Percentiles rank a stretch among this genome's conserved stretches.
phyloP scores from a whole-genome alignment of 257 asterid species.

The Osmanthus fragrans region DNA sequence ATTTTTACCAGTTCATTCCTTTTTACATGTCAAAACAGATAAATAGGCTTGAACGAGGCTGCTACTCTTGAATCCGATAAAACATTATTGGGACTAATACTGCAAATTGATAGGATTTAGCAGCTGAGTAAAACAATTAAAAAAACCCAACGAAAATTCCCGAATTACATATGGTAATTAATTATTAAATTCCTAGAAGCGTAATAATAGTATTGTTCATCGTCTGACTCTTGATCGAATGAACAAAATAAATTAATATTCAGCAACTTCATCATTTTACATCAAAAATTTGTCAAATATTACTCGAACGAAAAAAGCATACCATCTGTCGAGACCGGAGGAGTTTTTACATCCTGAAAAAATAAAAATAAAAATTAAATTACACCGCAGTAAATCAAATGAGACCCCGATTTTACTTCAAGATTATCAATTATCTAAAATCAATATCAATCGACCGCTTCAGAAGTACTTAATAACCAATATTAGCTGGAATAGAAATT shows the following conservation, averaged over 20 bases:
- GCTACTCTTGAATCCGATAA: neutral
- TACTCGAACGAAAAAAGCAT: neutral
- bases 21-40: neutral
- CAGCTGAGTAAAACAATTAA: neutral
- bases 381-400: constrained; percentile 11
- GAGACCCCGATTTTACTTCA: neutral
- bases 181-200: neutral
- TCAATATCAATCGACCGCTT: neutral
- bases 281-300: neutral
- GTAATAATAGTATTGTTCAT: neutral
- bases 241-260: neutral
- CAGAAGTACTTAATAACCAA: neutral
- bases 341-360: constrained; percentile 40
- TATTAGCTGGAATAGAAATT: neutral
- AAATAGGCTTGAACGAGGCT: neutral
- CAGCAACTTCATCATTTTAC: constrained; percentile 1
- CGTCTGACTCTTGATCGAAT: neutral
- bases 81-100: neutral
- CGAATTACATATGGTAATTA: neutral
- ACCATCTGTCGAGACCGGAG: constrained; percentile 42
- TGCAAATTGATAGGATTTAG: neutral
- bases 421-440: neutral
- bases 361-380: constrained; percentile 6
- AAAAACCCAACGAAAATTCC: neutral
- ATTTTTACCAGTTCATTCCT: neutral